Evolutionary conservation across 805 yeast genomes (phyloP).

Genomic region (Saccharomycopsis babjevae): DNA sequence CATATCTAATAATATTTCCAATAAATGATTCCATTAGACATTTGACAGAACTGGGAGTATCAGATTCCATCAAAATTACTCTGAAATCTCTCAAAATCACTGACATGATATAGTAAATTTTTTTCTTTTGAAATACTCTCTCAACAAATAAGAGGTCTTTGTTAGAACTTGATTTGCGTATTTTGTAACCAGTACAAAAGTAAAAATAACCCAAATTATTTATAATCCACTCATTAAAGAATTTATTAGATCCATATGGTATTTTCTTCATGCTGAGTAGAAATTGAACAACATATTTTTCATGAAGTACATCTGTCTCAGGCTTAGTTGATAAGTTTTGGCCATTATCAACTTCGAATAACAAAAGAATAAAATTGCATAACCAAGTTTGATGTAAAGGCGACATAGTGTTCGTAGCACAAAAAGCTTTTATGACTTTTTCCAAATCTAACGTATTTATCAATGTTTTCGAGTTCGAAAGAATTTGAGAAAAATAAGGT

Average conservation of each 20-base stretch:
- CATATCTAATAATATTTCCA: background rate
- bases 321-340: background rate
- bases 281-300: background rate
- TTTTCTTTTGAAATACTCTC: slow-evolving; percentile 4
- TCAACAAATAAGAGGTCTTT: slow-evolving; percentile 6
- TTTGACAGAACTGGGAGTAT: background rate
- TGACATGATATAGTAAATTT: slow-evolving; percentile 1
- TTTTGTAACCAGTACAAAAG: slow-evolving; percentile 21
- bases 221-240: slow-evolving; percentile 26
- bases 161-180: slow-evolving; percentile 4
- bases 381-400: background rate
- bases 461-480: background rate
- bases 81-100: slow-evolving; percentile 9
- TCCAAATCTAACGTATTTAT: background rate
- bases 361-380: slow-evolving; percentile 2
- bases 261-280: background rate
- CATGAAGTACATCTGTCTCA: background rate
- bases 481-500: background rate
- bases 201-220: slow-evolving; percentile 25
- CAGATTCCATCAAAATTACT: background rate
- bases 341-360: slow-evolving; percentile 2
- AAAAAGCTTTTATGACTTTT: background rate
- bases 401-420: background rate
- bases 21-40: background rate
- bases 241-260: slow-evolving; percentile 6